Base-by-base conservation (phyloP, 192 early-diverging fungal genomes). In the Gigaspora rosea region DNA sequence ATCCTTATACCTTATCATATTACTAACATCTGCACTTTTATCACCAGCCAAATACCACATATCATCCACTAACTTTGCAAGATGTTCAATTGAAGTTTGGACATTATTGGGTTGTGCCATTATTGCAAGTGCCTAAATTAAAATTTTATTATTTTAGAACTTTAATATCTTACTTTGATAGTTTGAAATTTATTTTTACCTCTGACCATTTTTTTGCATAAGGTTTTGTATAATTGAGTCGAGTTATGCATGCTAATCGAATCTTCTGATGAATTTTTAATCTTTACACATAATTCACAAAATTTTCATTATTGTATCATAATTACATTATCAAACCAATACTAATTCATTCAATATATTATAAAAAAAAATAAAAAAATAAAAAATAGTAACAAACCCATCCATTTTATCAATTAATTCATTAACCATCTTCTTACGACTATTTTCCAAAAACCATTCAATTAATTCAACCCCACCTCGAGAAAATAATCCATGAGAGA, bases 1-100 rank as follows among this genome's bases (percentile, higher is more conserved):
- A 41, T 7, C 41, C 41, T 0, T 41, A 7, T 41, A 41, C 7
- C 0, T 71, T 27, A 67, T 4, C 11, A 67, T 16, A 47, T 32
- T 10, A 64, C 86, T 81, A 84, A 95, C 90, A 81, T 94, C 92
- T 10, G 89, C 85, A 51, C 93, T 92, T 67, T 84, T 84, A 73
- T 97, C 96, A 27, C 94, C 96, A 8, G 96, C 93, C 73, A 93
- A 81, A 69, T 90, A 90, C 93, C 94, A 96, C 68, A 98, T 92
- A 63, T 95, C 92, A 78, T 95, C 94, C 0, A 92, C 88, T 52
- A 97, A 85, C 51, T 86, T 84, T 15, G 77, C 83, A 33, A 98
- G 79, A n/a, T 94, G 88, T 13, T 81, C 73, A 68, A 94, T 73
- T 1, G 95, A 89, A 80, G 88, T 80, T 2, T 90, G 78, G 3